A percentile compares a stretch with the other conserved stretches of the same genome.
phyloP scores from a whole-genome alignment of 2,329 filamentous ascomycete species.

The Lachnellula occidentalis region DNA sequence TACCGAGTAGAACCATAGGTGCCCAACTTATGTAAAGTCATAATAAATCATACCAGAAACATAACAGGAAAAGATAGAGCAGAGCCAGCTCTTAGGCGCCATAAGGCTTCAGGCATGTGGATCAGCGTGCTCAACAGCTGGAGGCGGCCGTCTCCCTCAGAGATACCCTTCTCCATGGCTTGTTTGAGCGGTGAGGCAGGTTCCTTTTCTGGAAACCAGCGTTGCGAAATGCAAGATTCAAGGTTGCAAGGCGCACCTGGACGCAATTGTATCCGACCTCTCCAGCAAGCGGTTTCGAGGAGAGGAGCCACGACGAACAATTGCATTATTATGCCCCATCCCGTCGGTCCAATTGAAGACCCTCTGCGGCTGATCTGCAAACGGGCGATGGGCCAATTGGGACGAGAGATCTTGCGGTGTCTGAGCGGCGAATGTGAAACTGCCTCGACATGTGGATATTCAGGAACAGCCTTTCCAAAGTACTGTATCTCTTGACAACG shows the following conservation, averaged over 20 bases:
- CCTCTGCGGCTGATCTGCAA: constrained; percentile 22
- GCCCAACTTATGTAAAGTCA: background rate
- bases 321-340: constrained; percentile 15
- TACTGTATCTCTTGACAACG: background rate
- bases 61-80: background rate
- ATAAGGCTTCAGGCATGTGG: constrained; percentile 13
- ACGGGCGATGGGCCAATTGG: constrained; percentile 26
- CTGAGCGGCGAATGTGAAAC: background rate
- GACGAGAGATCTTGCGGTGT: background rate
- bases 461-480: too few relatives aligned
- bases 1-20: background rate
- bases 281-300: background rate
- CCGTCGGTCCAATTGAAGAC: constrained; percentile 16
- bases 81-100: background rate
- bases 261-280: background rate
- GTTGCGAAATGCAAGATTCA: constrained; percentile 5
- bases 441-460: background rate
- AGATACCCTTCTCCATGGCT: constrained; percentile 11
- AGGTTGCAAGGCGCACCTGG: background rate
- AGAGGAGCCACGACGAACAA: constrained; percentile 4
- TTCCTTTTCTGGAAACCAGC: constrained; percentile 20
- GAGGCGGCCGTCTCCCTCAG: constrained; percentile 21
- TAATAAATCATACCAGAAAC: background rate
- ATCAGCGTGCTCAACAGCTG: constrained; percentile 13
- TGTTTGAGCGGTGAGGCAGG: constrained; percentile 31